Evolutionary conservation across 139 green algal genomes (phyloP).

Genomic region (Marvania coccoides): DNA sequence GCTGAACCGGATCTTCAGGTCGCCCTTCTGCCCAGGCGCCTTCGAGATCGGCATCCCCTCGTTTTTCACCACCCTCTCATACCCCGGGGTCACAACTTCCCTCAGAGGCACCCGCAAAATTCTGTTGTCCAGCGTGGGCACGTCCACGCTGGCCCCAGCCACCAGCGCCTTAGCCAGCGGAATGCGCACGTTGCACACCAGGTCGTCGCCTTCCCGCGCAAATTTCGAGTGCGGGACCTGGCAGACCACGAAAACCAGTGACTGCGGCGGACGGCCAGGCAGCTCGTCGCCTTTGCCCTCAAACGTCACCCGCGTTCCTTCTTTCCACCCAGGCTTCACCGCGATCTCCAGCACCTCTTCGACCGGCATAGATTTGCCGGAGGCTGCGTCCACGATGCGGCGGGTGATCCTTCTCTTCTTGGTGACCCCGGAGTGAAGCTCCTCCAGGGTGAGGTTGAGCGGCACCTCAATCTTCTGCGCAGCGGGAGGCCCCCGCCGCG

Average conservation of each 20-base stretch:
- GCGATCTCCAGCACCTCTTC: constrained; percentile 83
- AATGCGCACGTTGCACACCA: constrained; percentile 40
- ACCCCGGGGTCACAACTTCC: constrained; percentile 22
- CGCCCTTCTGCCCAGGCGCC: constrained; percentile 43
- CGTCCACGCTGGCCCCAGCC: constrained; percentile 31
- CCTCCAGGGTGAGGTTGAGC: constrained; percentile 27
- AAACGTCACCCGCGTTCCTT: constrained; percentile 89
- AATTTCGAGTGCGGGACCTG: constrained; percentile 71
- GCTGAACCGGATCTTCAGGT: constrained; percentile 64
- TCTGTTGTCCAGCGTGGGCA: constrained; percentile 46
- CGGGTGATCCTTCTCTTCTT: constrained; percentile 54
- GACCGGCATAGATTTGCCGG: constrained; percentile 22
- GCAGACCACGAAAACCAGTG: constrained; percentile 87
- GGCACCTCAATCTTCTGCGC: constrained; percentile 28
- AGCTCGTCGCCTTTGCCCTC: constrained; percentile 74
- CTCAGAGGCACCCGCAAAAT: constrained; percentile 39
- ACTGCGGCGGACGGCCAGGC: constrained; percentile 56
- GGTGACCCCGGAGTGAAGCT: constrained; percentile 48
- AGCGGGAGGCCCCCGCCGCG: not conserved
- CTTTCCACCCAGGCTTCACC: constrained; percentile 89
- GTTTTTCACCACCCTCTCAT: constrained; percentile 11
- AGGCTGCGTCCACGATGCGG: constrained; percentile 22
- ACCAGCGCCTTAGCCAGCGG: constrained; percentile 23
- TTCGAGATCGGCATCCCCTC: constrained; percentile 78
- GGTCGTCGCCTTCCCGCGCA: constrained; percentile 71